phyloP scores from a whole-genome alignment of 345 rosid genomes.

The Gossypium arboreum region DNA sequence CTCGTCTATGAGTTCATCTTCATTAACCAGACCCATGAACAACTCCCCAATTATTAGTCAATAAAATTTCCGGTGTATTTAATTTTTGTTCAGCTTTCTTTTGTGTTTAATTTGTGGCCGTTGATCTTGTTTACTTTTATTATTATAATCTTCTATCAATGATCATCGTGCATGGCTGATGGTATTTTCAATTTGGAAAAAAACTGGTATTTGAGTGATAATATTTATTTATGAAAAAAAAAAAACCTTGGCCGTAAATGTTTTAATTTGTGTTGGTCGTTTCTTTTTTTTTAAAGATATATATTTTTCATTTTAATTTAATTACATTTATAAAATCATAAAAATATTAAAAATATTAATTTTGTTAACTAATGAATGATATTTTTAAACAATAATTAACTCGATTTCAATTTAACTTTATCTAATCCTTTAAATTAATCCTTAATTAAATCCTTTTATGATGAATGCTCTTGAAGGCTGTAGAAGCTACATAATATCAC shows the following conservation, averaged over 20 bases:
- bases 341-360: no score
- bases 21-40: conserved; percentile 59
- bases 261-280: no score
- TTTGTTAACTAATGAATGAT: no score
- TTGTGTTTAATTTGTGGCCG: conserved; percentile 19
- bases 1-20: conserved; percentile 67
- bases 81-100: neutral
- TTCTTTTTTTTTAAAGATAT: no score
- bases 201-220: neutral
- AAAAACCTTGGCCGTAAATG: neutral
- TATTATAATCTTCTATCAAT: neutral
- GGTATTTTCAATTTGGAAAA: neutral
- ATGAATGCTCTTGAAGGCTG: no score
- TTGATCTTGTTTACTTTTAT: conserved; percentile 2
- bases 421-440: no score
- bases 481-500: no score
- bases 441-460: no score
- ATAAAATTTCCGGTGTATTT: conserved; percentile 19
- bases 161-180: conserved; percentile 2
- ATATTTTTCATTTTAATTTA: no score
- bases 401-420: accelerated
- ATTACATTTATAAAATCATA: no score
- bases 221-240: neutral
- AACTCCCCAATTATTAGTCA: conserved; percentile 57
- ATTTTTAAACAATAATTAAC: no score